Base-by-base conservation (phyloP, 2,329 filamentous ascomycete genomes). In the Aspergillus ochraceoroseus region DNA sequence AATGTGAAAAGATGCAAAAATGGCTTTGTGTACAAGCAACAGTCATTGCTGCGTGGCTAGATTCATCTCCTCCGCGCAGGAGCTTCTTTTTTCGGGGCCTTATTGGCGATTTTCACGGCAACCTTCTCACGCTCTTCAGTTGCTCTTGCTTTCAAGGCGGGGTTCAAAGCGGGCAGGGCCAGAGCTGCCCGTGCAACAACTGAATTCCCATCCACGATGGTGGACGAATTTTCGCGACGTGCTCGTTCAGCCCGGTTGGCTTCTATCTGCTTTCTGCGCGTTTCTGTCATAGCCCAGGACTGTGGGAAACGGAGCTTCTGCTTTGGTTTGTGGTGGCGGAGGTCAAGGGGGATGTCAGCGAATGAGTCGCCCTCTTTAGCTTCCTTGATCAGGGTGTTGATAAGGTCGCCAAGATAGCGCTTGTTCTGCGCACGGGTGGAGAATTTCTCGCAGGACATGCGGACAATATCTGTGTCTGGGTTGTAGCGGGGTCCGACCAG, bases 361-460 rank as follows among this genome's bases (percentile, higher is more conserved):
- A 96, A 95, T 7, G 77, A 85, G 53, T 98, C 90, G 15, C 76
- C 72, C 59, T 95, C 83, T 70, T 81, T 85, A 43, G 89, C 87
- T 59, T 87, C 81, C 5, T 70, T 71, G 44, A 98, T 69, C 51
- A 98, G 70, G 34, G 74, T 77, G 48, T 83, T 73, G 34, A 96
- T 77, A 33, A 87, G 66, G 55, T 94, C 87, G 38, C 80, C 83
- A 14, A 98, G 74, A 63, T 92, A 92, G n/a, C 87, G 81, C 75
- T 96, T 98, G 72, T 98, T 98, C 71, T 96, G 89, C 12, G 89
- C 87, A 60, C 87, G 84, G 40, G 89, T 85, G 60, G 87, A 80
- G 64, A 85, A 94, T 61, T 82, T 81, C 66, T 96, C 92, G 69
- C 85, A 86, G 61, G 85, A 88, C 76, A 98, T 95, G 68, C 86